phyloP scores from a whole-genome alignment of 306 rosid species.

The Trifolium subterraneum region DNA sequence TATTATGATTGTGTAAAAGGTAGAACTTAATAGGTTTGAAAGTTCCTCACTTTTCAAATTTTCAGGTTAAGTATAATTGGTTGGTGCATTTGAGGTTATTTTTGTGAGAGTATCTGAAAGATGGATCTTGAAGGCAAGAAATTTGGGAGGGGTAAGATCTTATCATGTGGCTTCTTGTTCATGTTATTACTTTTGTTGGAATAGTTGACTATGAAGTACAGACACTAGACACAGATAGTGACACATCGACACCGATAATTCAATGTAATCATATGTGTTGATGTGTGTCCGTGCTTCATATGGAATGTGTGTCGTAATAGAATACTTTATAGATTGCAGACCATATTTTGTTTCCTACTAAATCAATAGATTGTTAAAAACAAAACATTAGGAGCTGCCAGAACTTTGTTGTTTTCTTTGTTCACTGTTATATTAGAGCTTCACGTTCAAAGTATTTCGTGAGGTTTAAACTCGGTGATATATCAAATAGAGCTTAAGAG shows the following conservation, averaged over 20 bases:
- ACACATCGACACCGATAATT: too few relatives aligned
- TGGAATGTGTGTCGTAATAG: constrained; percentile 8
- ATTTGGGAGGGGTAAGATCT: constrained; percentile 43
- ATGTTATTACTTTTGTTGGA: constrained; percentile 27
- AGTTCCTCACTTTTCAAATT: constrained; percentile 32
- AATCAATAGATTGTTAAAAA: too few relatives aligned
- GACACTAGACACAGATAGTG: too few relatives aligned
- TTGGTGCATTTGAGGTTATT: constrained; percentile 26
- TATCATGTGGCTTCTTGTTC: constrained; percentile 15
- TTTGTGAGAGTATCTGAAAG: constrained; percentile 26
- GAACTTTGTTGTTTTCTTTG: constrained; percentile 11
- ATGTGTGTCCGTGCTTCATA: too few relatives aligned
- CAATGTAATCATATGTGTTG: too few relatives aligned
- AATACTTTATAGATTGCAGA: constrained; percentile 20
- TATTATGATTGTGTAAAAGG: constrained; percentile 22
- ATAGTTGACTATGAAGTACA: too few relatives aligned
- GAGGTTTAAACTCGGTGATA: constrained; percentile 62
- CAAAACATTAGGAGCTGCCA: background rate
- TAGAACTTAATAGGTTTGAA: constrained; percentile 12
- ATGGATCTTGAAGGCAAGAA: constrained; percentile 42
- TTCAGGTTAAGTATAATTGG: constrained; percentile 18
- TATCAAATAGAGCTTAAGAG: constrained; percentile 48
- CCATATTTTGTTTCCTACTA: background rate
- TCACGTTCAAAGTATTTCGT: constrained; percentile 41
- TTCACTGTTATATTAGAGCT: constrained; percentile 58